Percentiles rank a stretch among this genome's conserved stretches.
Conservation (phyloP, 495 filamentous ascomycete genomes). For the Recurvomyces mirabilis region DNA sequence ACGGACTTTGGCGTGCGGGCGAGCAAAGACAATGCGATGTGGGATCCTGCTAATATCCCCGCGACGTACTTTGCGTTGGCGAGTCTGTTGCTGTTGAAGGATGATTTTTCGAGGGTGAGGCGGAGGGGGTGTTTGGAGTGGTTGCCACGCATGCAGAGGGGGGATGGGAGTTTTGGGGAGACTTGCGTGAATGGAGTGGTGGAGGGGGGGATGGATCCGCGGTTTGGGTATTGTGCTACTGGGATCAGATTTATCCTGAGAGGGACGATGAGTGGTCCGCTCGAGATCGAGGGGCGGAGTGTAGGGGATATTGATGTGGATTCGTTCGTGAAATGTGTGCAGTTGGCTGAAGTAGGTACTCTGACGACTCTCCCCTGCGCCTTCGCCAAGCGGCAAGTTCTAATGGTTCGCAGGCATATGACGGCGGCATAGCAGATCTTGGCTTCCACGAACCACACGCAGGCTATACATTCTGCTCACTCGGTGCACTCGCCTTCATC, state of each 20-base stretch:
- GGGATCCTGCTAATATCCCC: slow-evolving; percentile 74
- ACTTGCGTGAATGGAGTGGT: slow-evolving; percentile 50
- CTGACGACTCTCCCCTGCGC: slow-evolving; percentile 11
- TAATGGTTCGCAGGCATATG: slow-evolving; percentile 54
- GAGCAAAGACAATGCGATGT: slow-evolving; percentile 39
- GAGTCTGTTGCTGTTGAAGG: slow-evolving; percentile 60
- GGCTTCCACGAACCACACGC: slow-evolving; percentile 77
- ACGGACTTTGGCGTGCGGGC: slow-evolving; percentile 43
- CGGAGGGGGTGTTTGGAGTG: slow-evolving; percentile 56
- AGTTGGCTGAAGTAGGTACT: slow-evolving; percentile 48
- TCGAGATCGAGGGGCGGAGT: slow-evolving; percentile 35
- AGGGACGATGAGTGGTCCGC: slow-evolving; percentile 27
- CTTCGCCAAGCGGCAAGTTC: not conserved
- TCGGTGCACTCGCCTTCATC: slow-evolving; percentile 14
- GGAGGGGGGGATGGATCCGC: slow-evolving; percentile 68
- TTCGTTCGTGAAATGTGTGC: slow-evolving; percentile 57
- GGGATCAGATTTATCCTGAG: slow-evolving; percentile 73
- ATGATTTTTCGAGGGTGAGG: slow-evolving; percentile 58
- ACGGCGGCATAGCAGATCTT: slow-evolving; percentile 76
- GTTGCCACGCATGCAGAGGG: slow-evolving; percentile 65
- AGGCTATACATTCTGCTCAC: slow-evolving; percentile 21
- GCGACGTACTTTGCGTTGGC: slow-evolving; percentile 81
- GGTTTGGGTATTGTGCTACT: slow-evolving; percentile 74
- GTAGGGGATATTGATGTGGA: slow-evolving; percentile 67
- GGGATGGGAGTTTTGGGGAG: slow-evolving; percentile 88